Conservation (phyloP, 805 yeast species). For the Starmerella bombi region DNA sequence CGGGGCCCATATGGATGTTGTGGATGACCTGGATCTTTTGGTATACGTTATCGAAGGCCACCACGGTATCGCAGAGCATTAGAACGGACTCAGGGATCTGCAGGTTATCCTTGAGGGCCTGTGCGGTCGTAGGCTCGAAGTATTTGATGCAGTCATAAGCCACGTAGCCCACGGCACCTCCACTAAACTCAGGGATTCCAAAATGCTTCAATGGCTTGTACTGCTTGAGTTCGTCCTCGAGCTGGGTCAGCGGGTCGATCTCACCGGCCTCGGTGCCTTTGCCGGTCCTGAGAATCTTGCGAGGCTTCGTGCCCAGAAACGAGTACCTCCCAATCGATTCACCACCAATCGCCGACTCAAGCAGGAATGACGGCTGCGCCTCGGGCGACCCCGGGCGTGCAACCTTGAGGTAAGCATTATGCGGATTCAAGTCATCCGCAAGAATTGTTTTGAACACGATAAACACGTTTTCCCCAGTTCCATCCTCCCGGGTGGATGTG, state of each 20-base stretch:
- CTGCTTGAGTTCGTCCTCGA: conserved; percentile 59
- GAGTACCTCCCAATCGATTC: conserved; percentile 83
- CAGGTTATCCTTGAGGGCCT: conserved; percentile 61
- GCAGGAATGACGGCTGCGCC: conserved; percentile 53
- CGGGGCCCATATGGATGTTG: conserved; percentile 38
- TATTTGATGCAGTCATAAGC: conserved; percentile 94
- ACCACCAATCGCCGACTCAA: conserved; percentile 82
- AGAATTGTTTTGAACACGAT: conserved; percentile 67
- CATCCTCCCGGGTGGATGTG: conserved; percentile 22
- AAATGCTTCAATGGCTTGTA: conserved; percentile 64
- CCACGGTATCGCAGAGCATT: conserved; percentile 80
- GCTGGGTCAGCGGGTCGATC: conserved; percentile 62
- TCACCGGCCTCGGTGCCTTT: conserved; percentile 43
- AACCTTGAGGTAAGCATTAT: conserved; percentile 74
- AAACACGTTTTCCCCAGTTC: conserved; percentile 46
- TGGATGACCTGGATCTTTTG: conserved; percentile 85
- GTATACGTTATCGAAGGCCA: conserved; percentile 88
- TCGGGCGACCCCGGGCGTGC: conserved; percentile 46
- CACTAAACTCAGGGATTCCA: conserved; percentile 67
- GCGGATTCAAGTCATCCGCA: conserved; percentile 75
- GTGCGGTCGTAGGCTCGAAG: conserved; percentile 82
- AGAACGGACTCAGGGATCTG: conserved; percentile 81
- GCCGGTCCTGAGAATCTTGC: conserved; percentile 73
- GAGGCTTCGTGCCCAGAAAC: conserved; percentile 77
- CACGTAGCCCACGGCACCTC: conserved; percentile 94